Evolutionary conservation across 495 filamentous ascomycete species (phyloP).

Genomic region (Letharia lupina): DNA sequence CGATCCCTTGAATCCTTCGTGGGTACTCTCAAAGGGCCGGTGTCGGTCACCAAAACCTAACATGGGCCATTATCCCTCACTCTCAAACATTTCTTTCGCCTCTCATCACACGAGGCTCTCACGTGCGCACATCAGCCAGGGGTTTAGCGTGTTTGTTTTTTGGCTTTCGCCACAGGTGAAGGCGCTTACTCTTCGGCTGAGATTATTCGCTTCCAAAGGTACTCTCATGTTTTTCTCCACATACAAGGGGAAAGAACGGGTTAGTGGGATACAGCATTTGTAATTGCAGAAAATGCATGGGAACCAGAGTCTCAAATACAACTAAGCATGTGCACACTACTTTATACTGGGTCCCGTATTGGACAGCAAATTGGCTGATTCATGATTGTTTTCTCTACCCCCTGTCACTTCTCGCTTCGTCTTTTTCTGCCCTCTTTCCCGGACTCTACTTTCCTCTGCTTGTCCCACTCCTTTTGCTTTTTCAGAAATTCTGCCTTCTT

Average conservation of each 20-base stretch:
- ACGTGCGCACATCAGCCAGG: conserved; percentile 10
- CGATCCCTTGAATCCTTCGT: not conserved
- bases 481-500: conserved; percentile 33
- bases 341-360: not conserved
- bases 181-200: conserved; percentile 13
- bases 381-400: not conserved
- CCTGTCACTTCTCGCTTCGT: not conserved
- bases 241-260: not conserved
- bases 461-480: conserved; percentile 36
- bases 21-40: not conserved
- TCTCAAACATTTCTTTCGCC: conserved; percentile 2
- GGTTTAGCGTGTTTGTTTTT: conserved; percentile 11
- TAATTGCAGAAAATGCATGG: conserved; percentile 11
- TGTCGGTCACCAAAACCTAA: not conserved
- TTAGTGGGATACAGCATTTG: conserved; percentile 8
- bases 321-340: conserved; percentile 7
- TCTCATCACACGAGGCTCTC: conserved; percentile 11
- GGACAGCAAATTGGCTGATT: not conserved
- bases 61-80: conserved; percentile 5
- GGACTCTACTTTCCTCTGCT: conserved; percentile 7
- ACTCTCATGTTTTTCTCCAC: conserved; percentile 7
- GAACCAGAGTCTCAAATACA: conserved; percentile 12
- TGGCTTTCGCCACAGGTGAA: conserved; percentile 8
- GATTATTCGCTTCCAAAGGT: conserved; percentile 14
- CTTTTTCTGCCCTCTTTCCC: not conserved